Evolutionary conservation across 257 asterid species (phyloP).

Genomic region (Striga asiatica): DNA sequence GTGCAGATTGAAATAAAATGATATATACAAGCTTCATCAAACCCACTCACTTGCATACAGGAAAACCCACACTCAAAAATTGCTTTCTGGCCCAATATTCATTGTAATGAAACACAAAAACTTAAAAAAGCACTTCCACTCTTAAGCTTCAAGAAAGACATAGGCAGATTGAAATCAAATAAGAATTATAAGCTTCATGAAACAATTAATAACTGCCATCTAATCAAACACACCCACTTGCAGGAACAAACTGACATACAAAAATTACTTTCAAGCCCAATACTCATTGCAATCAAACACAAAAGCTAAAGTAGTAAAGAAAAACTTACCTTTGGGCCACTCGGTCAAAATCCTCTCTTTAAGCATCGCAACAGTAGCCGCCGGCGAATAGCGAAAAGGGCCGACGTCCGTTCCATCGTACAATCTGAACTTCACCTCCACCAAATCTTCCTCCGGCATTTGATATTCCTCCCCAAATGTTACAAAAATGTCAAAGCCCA

Average conservation of each 20-base stretch:
- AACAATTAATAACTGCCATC: too few relatives aligned
- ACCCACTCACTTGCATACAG: too few relatives aligned
- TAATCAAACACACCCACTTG: too few relatives aligned
- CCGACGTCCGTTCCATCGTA: conserved; percentile 95
- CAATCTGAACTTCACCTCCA: conserved; percentile 82
- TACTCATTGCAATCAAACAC: background rate
- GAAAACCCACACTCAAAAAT: too few relatives aligned
- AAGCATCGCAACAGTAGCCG: conserved; percentile 71
- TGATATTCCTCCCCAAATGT: too few relatives aligned
- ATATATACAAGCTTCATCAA: too few relatives aligned
- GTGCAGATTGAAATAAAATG: too few relatives aligned
- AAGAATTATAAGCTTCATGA: background rate
- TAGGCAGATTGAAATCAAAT: background rate
- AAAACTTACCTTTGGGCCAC: conserved; percentile 49
- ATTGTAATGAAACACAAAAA: too few relatives aligned
- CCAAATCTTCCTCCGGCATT: conserved; percentile 47
- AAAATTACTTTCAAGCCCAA: conserved; percentile 5
- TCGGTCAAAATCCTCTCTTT: conserved; percentile 65
- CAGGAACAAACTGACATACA: too few relatives aligned
- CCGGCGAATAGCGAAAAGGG: conserved; percentile 79
- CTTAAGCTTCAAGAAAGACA: background rate
- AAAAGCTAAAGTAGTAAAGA: background rate
- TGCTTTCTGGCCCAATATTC: too few relatives aligned
- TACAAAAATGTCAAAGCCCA: too few relatives aligned
- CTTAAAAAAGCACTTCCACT: background rate